These are phyloP conservation scores for Neonectria hederae DNA, from an alignment of 2,329 filamentous ascomycete species.

Conservation along the genomic window DNA sequence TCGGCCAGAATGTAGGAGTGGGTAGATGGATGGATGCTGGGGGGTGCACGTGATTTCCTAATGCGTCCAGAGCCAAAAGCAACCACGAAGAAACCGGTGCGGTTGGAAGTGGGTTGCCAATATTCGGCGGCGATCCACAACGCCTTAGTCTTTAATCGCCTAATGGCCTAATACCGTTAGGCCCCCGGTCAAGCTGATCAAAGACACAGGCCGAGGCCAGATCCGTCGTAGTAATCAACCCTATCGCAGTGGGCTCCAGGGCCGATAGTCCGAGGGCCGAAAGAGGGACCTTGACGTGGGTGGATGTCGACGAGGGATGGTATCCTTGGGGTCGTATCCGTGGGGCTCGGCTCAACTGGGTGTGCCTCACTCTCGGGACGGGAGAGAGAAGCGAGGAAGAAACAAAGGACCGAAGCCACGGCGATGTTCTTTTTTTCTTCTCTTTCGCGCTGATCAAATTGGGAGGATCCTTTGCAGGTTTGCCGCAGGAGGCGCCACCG, in stretches of 20 bases:
- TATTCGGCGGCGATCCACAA: slow-evolving; percentile 12
- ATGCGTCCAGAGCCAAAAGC: slow-evolving; percentile 8
- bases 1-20: slow-evolving; percentile 1
- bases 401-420: not conserved
- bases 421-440: not conserved
- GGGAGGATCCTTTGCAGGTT: not conserved
- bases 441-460: not conserved
- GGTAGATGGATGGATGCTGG: not conserved
- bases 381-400: not conserved
- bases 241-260: slow-evolving; percentile 31
- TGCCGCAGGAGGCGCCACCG: slow-evolving; percentile 19
- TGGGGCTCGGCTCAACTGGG: slow-evolving; percentile 2
- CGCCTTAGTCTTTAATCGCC: slow-evolving; percentile 8
- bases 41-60: slow-evolving; percentile 25
- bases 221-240: slow-evolving; percentile 28
- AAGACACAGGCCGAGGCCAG: slow-evolving; percentile 17
- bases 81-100: not conserved
- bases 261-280: slow-evolving; percentile 32
- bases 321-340: slow-evolving; percentile 17
- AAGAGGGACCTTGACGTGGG: slow-evolving; percentile 36
- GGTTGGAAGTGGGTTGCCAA: slow-evolving; percentile 12
- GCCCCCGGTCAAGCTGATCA: slow-evolving; percentile 14
- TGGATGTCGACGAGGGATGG: slow-evolving; percentile 27
- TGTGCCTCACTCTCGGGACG: not conserved
- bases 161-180: slow-evolving; percentile 10